A percentile compares a stretch with the other conserved stretches of the same genome.
These are phyloP conservation scores for Fraxinus floribunda DNA, from an alignment of 305 asterid genomes.

Conservation along the genomic window DNA sequence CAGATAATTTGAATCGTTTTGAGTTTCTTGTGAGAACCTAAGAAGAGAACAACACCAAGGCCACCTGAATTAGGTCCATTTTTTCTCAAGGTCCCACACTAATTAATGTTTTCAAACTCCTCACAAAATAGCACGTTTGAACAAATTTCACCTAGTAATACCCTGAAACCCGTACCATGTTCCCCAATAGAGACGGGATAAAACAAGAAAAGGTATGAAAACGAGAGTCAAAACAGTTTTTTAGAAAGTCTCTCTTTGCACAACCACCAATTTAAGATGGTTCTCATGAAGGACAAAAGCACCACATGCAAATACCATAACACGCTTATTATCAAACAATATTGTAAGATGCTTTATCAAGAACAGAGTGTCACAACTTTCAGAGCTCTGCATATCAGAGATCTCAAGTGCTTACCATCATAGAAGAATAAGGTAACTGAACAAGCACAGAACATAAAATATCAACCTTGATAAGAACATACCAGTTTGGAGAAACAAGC, in stretches of 20 bases:
- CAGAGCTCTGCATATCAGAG: conserved; percentile 1
- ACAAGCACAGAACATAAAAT: background rate
- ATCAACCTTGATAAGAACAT: conserved; percentile 24
- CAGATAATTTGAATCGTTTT: background rate
- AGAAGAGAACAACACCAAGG: background rate
- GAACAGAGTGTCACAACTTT: background rate
- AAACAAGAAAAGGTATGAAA: background rate
- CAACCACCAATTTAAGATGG: background rate
- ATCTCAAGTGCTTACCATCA: background rate
- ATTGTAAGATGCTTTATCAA: conserved; percentile 4
- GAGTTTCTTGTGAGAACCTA: background rate
- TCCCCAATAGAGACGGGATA: background rate
- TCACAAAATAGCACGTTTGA: background rate
- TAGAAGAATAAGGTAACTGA: background rate
- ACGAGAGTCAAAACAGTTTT: background rate
- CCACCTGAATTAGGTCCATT: background rate
- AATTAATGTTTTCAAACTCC: background rate
- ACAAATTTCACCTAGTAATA: background rate
- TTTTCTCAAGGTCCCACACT: background rate
- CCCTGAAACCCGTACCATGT: background rate
- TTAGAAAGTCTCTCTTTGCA: background rate
- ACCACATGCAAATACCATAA: background rate
- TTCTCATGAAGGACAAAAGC: background rate
- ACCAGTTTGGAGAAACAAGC: conserved; percentile 90
- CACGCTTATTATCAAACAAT: background rate